phyloP scores from a whole-genome alignment of 1,284 basidiomycete genomes.

The Fomitopsis schrenkii region DNA sequence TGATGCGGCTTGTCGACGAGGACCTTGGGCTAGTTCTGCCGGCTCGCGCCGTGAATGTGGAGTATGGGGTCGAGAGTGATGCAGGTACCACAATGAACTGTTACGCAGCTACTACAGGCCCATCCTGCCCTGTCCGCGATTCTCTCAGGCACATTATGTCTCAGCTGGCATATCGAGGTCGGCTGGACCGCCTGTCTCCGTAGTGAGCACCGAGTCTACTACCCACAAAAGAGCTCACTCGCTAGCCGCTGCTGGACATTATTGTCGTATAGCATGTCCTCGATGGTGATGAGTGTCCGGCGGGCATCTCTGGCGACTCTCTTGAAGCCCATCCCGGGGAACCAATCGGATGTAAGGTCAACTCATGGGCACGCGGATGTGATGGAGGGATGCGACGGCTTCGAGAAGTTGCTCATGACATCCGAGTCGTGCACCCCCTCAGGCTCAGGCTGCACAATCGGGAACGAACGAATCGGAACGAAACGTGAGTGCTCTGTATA shows the following conservation, averaged over 20 bases:
- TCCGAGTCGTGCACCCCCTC: neutral
- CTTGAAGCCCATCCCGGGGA: slow-evolving; percentile 13
- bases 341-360: slow-evolving; percentile 1
- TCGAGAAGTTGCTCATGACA: neutral
- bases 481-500: neutral
- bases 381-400: neutral
- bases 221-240: neutral
- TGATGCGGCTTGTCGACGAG: no score
- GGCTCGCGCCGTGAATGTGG: no score
- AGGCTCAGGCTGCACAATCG: neutral
- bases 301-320: slow-evolving; percentile 5
- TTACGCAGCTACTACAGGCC: no score
- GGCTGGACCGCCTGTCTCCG: neutral
- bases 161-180: no score
- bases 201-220: neutral
- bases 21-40: no score
- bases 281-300: neutral
- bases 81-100: no score
- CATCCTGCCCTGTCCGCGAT: no score
- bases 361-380: neutral
- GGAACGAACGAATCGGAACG: neutral
- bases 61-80: no score
- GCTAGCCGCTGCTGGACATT: slow-evolving; percentile 1
- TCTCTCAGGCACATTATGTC: no score
- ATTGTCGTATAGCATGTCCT: neutral